Conservation (phyloP, 1,284 basidiomycete genomes). For the Phenoliferia sp. region DNA sequence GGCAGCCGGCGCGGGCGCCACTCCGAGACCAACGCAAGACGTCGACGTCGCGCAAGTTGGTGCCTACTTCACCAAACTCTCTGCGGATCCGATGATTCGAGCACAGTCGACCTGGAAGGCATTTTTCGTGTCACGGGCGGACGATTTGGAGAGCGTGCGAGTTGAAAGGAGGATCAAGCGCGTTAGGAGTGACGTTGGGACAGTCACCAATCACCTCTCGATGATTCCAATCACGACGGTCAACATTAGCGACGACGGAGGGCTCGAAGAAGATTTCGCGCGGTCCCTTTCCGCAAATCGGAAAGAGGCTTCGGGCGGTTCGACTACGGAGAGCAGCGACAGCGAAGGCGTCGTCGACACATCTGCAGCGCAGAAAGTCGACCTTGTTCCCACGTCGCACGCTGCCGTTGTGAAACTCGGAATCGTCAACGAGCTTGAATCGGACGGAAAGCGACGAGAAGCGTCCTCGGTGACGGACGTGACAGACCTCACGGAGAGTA, state of each 20-base stretch:
- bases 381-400: conserved; percentile 2
- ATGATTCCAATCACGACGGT: not conserved
- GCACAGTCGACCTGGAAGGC: conserved; percentile 69
- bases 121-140: conserved; percentile 75
- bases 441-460: not conserved
- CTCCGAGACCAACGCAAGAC: not conserved
- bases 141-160: conserved; percentile 77
- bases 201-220: conserved; percentile 21
- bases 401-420: not conserved
- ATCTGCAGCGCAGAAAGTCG: conserved; percentile 10
- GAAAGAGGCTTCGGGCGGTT: not conserved
- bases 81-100: conserved; percentile 61
- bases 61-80: conserved; percentile 68
- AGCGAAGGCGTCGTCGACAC: conserved; percentile 2
- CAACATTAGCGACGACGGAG: not conserved
- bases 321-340: not conserved
- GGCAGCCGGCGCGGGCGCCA: not conserved
- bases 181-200: conserved; percentile 63
- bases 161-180: conserved; percentile 81
- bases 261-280: not conserved
- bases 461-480: not conserved
- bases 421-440: not conserved
- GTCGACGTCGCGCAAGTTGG: conserved; percentile 56
- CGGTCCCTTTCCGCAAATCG: not conserved
- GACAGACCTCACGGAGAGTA: not conserved